These are phyloP conservation scores for Colletotrichum tamarilloi DNA, from an alignment of 2,329 filamentous ascomycete species.

Conservation along the genomic window DNA sequence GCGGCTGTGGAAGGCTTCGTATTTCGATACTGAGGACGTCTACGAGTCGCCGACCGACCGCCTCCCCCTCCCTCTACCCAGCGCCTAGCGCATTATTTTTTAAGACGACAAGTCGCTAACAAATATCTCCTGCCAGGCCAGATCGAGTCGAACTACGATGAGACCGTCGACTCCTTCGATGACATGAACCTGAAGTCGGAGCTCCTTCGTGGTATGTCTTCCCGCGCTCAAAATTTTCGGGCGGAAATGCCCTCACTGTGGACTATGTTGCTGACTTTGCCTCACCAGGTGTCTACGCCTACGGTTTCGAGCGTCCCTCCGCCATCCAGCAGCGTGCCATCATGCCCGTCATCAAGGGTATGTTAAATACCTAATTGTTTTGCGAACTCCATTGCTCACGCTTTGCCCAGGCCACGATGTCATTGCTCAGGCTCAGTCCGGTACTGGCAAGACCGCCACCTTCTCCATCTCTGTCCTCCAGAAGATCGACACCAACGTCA, in stretches of 20 bases:
- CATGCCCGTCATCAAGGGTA: constrained; percentile 99
- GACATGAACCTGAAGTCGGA: constrained; percentile 97
- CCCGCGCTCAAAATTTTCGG: constrained; percentile 6
- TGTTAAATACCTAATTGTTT: constrained; percentile 44
- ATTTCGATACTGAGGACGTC: not conserved
- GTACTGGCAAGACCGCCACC: constrained; percentile 99
- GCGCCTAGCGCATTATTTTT: constrained; percentile 17
- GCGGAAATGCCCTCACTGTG: constrained; percentile 31
- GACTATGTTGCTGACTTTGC: constrained; percentile 18
- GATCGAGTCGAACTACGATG: constrained; percentile 99
- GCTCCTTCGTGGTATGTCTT: constrained; percentile 82
- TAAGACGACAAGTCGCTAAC: constrained; percentile 36
- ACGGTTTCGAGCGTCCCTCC: constrained; percentile 99
- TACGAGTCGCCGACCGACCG: constrained; percentile 10
- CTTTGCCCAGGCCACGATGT: constrained; percentile 84
- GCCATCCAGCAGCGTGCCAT: constrained; percentile 99
- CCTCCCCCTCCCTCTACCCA: not conserved
- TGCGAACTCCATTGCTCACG: constrained; percentile 29
- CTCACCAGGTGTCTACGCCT: constrained; percentile 87
- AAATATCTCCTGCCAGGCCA: constrained; percentile 70
- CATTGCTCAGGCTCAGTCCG: constrained; percentile 99
- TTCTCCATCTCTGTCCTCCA: constrained; percentile 99
- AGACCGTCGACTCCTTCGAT: constrained; percentile 99
- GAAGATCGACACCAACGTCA: constrained; percentile 95
- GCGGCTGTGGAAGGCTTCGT: not conserved